Base-by-base conservation (phyloP, 1,284 basidiomycete genomes). In the Takashimella tepidaria region DNA sequence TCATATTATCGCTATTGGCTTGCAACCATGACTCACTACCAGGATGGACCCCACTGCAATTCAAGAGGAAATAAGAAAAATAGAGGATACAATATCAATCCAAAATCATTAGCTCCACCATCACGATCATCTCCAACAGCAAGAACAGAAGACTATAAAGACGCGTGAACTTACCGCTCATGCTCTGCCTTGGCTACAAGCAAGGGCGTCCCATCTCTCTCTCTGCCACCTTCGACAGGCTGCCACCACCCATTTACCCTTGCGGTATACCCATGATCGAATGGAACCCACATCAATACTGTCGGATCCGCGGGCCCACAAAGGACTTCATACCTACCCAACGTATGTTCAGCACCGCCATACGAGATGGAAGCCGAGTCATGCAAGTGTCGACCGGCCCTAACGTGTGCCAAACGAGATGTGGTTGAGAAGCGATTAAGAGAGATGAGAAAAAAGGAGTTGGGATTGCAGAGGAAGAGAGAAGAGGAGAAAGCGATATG, bases 191-290 rank as follows among this genome's bases (percentile, higher is more conserved):
- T 66, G 21, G 69, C 69, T 5, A 74, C 49, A 8, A 76, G 59
- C 27, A 75, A 41, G 2, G 68, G 63, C 22, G 55, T 55, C 16
- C 67, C 69, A 41, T 68, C 65, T 12, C 52, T 56, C 55, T 75
- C 73, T 27, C 73, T 57, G 0, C 73, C 74, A 10, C 72, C 74
- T 51, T 76, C 74, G 21, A 76, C 66, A 1, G 71, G 68, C 49
- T 67, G 66, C 68, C 67, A 70, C 12, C 49, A 49, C 1, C 66
- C 67, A 2, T 70, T 58, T 5, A 70, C 65, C 16, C 41, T 47
- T 8, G 64, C 63, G 2, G 52, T 53, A 45, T 65, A 57, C 12
- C 69, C 72, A 51, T 68, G 67, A 4, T 58, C 45, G 46, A 70
- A 70, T 3, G 64, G 65, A 50, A 69, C 62, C 74, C 74, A 76